These are phyloP conservation scores for Botrytis fragariae DNA, from an alignment of 2,329 filamentous ascomycete species.

Conservation along the genomic window DNA sequence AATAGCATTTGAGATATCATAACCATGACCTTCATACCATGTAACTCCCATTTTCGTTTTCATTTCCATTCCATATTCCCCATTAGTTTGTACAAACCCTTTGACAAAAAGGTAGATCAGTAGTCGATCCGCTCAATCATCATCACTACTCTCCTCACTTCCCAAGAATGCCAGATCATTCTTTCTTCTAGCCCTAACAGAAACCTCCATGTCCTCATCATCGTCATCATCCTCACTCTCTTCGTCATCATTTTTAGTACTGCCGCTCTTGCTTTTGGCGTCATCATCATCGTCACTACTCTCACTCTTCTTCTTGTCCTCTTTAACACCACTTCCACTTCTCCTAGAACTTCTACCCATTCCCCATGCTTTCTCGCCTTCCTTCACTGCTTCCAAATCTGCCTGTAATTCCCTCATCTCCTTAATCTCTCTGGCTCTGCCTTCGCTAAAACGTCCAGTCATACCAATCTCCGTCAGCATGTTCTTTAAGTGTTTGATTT, in stretches of 20 bases:
- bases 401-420: conserved; percentile 80
- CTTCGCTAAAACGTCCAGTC: conserved; percentile 81
- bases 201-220: background rate
- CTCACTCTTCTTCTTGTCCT: conserved; percentile 26
- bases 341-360: conserved; percentile 40
- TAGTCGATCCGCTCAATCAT: conserved; percentile 11
- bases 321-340: conserved; percentile 33
- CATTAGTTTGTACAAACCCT: background rate
- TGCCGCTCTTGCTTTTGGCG: conserved; percentile 17
- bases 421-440: conserved; percentile 82
- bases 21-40: background rate
- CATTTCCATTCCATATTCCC: background rate
- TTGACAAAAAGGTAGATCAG: background rate
- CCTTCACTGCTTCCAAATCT: conserved; percentile 80
- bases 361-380: conserved; percentile 80
- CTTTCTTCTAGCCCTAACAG: conserved; percentile 23
- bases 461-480: conserved; percentile 84
- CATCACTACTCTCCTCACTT: conserved; percentile 58
- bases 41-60: conserved; percentile 5
- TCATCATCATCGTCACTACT: conserved; percentile 39
- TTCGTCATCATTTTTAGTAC: conserved; percentile 22
- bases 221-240: conserved; percentile 36
- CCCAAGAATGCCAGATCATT: conserved; percentile 64
- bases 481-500: conserved; percentile 75
- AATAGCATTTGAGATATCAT: background rate